phyloP scores from a whole-genome alignment of 805 yeast species.

The Sugiyamaella qingdaonensis region DNA sequence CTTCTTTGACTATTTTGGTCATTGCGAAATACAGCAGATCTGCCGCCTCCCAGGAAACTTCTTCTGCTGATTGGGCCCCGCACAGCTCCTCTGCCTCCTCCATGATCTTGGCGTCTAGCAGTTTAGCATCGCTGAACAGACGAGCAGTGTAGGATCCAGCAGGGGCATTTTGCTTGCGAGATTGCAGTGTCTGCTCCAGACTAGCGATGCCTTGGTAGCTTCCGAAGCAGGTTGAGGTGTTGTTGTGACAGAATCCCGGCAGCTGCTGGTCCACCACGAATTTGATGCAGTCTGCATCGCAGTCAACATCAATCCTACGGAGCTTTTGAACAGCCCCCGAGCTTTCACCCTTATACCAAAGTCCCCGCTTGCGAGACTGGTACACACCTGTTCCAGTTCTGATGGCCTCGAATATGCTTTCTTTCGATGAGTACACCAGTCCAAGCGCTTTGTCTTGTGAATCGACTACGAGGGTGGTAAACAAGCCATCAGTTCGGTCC shows the following conservation, averaged over 20 bases:
- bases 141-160: constrained; percentile 93
- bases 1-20: constrained; percentile 65
- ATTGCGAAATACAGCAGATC: constrained; percentile 71
- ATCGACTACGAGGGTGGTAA: constrained; percentile 77
- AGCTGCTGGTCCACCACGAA: constrained; percentile 83
- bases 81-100: constrained; percentile 96
- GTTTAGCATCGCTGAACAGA: constrained; percentile 68
- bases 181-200: constrained; percentile 61
- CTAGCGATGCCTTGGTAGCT: constrained; percentile 59
- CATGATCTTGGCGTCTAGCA: constrained; percentile 76
- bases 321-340: constrained; percentile 93
- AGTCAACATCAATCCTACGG: constrained; percentile 65
- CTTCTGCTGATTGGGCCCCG: constrained; percentile 65
- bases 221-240: constrained; percentile 79
- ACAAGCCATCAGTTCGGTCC: constrained; percentile 84
- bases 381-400: constrained; percentile 83
- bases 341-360: constrained; percentile 95
- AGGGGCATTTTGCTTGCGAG: constrained; percentile 68
- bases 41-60: constrained; percentile 96
- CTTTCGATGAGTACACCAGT: constrained; percentile 81
- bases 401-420: constrained; percentile 78
- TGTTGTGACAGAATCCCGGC: constrained; percentile 88
- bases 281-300: constrained; percentile 88
- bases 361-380: constrained; percentile 82
- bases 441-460: constrained; percentile 71